A percentile compares a stretch with the other conserved stretches of the same genome.
Conservation (phyloP, 805 yeast species). For the Candida chilensis region DNA sequence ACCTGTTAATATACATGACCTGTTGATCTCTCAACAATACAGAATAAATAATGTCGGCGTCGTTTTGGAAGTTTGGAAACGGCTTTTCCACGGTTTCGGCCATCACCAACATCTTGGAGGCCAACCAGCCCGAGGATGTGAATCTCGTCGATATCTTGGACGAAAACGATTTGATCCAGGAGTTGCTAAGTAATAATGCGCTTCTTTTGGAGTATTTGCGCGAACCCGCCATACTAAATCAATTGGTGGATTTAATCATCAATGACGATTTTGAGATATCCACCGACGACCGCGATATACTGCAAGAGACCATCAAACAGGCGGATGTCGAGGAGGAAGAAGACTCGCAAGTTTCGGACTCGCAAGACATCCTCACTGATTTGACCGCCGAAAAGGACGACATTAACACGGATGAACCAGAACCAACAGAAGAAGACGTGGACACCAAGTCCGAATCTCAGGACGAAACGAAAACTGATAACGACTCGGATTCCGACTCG, state of each 20-base stretch:
- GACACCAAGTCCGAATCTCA: conserved; percentile 13
- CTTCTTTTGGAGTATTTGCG: conserved; percentile 72
- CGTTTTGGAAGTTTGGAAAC: conserved; percentile 1
- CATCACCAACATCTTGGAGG: conserved; percentile 8
- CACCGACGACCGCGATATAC: conserved; percentile 7
- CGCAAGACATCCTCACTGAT: not conserved
- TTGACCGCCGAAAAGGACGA: conserved; percentile 4
- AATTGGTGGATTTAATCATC: conserved; percentile 60
- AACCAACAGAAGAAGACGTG: conserved; percentile 8
- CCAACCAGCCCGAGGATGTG: conserved; percentile 6
- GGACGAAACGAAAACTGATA: conserved; percentile 8
- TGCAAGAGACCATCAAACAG: conserved; percentile 4
- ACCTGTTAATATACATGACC: not conserved
- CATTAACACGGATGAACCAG: conserved; percentile 7
- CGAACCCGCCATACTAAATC: conserved; percentile 64
- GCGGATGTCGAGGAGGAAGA: conserved; percentile 1
- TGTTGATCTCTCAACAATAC: not conserved
- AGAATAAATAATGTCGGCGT: not conserved
- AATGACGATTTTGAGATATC: conserved; percentile 30
- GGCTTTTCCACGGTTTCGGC: not conserved
- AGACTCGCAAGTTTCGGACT: conserved; percentile 2
- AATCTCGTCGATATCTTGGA: conserved; percentile 54
- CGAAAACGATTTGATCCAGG: conserved; percentile 68
- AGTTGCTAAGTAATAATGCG: conserved; percentile 61
- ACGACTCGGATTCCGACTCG: conserved; percentile 14